Evolutionary conservation across 2,329 filamentous ascomycete species (phyloP).

Genomic region (Parafenestella ontariensis): DNA sequence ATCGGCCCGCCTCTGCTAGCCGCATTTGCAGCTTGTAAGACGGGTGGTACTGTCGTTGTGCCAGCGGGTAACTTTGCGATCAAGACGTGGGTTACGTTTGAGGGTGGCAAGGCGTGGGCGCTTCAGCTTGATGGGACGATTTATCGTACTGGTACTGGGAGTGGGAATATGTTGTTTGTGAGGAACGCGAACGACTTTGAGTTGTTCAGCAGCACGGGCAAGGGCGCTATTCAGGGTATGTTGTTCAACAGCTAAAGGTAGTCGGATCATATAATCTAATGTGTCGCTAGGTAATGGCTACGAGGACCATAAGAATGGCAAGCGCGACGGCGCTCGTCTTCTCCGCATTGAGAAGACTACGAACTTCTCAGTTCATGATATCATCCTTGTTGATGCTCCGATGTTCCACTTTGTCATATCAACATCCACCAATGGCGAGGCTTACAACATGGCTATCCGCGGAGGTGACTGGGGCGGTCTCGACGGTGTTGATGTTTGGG

Average conservation of each 20-base stretch:
- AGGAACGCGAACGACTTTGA: constrained; percentile 61
- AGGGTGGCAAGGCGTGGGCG: constrained; percentile 57
- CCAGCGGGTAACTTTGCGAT: constrained; percentile 60
- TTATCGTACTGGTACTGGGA: constrained; percentile 58
- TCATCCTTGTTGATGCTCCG: constrained; percentile 58
- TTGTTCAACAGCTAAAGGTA: not conserved
- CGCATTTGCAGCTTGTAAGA: constrained; percentile 60
- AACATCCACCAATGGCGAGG: constrained; percentile 59
- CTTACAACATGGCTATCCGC: constrained; percentile 64
- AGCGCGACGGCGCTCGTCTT: constrained; percentile 53
- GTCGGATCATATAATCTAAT: not conserved
- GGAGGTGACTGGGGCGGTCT: constrained; percentile 61
- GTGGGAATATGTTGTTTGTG: constrained; percentile 63
- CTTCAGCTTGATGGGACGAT: constrained; percentile 63
- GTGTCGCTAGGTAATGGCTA: constrained; percentile 54
- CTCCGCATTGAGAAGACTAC: constrained; percentile 55
- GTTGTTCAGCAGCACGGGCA: constrained; percentile 60
- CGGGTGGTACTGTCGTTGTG: constrained; percentile 59
- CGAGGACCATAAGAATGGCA: constrained; percentile 54
- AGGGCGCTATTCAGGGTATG: constrained; percentile 59
- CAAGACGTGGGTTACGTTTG: constrained; percentile 58
- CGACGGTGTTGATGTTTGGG: constrained; percentile 64
- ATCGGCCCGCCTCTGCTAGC: constrained; percentile 56
- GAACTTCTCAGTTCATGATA: constrained; percentile 59
- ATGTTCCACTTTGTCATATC: constrained; percentile 60